phyloP scores from a whole-genome alignment of 2,329 filamentous ascomycete species.

The Paecilomyces variotii region DNA sequence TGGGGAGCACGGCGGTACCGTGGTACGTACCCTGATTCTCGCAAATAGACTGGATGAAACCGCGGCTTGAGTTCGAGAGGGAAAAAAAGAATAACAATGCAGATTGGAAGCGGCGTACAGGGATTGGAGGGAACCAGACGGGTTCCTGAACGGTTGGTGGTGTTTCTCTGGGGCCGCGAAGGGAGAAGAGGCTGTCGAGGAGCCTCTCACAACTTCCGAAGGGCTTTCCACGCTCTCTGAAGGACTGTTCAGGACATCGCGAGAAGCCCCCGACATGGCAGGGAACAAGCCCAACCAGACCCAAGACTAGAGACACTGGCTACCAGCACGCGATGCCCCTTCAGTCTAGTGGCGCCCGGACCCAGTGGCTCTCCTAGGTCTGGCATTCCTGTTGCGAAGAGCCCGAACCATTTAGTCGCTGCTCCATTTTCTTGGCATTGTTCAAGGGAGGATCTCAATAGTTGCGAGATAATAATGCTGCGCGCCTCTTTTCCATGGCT shows the following conservation, averaged over 20 bases:
- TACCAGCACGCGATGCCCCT: neutral
- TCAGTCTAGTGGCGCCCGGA: neutral
- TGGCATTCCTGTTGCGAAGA: neutral
- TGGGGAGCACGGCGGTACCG: neutral
- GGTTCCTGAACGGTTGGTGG: conserved; percentile 13
- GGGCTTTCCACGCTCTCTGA: neutral
- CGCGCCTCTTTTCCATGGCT: neutral
- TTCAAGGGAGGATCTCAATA: neutral
- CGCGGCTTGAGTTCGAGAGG: neutral
- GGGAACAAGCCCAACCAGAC: neutral
- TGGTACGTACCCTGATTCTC: neutral
- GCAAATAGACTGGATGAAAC: neutral
- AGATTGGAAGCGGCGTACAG: neutral
- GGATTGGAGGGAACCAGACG: neutral
- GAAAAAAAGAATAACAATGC: conserved; percentile 1
- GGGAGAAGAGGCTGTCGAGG: neutral
- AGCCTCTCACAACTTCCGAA: neutral
- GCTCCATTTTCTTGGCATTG: neutral
- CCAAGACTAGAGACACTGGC: neutral
- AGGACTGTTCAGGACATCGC: neutral
- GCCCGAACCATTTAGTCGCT: neutral
- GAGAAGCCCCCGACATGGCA: neutral
- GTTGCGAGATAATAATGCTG: neutral
- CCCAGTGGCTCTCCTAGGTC: neutral
- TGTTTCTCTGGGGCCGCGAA: neutral